Evolutionary conservation across 1,139 yeast genomes (phyloP), one percentile per base, ranked within the genome.

Genomic region (Debaryomycetaceae sp.): DNA sequence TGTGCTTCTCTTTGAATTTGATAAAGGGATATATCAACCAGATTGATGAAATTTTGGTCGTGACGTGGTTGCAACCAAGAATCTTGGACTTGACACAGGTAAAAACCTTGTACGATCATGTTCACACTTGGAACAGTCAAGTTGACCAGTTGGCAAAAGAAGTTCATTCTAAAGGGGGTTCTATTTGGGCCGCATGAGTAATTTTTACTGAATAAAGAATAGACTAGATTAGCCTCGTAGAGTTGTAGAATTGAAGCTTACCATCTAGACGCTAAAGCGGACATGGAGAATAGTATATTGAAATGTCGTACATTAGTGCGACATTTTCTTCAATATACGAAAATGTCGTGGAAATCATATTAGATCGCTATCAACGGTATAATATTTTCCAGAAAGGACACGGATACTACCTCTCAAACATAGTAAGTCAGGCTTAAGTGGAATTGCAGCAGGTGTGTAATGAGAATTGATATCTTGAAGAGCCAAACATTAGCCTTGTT

Each of bases 11-110:
- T 43, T 70, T 92, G 46, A 87, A 87, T 15, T 74, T 94, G 51
- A 76, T 92, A 52, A 80, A 81, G 62, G 98, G 98, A 7, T 73
- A 78, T 40, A 92, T 92, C 53, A 95, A 92, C 59, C 96, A 92
- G 67, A 88, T 89, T 37, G 79, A 80, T 41, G 79, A 83, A 58
- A 67, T 83, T 9, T 87, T 92, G 46, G 80, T 85, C 22, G 82
- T 92, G 40, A 81, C 87, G 17, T 92, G 98, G 98, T 83, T 91
- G 47, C 98, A 92, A 67, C 98, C 98, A 41, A 78, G 98, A 56
- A 87, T 89, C 41, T 83, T 92, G 74, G 87, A 87, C 57, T 75
- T 73, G 52, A 78, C 77, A 37, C 98, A 92, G 70, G 87, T 91
- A 44, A 78, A 73, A 41, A 75, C 76, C 41, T 88, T 92, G 84